Base-by-base conservation (phyloP, 495 filamentous ascomycete genomes). In the Darksidea phi region DNA sequence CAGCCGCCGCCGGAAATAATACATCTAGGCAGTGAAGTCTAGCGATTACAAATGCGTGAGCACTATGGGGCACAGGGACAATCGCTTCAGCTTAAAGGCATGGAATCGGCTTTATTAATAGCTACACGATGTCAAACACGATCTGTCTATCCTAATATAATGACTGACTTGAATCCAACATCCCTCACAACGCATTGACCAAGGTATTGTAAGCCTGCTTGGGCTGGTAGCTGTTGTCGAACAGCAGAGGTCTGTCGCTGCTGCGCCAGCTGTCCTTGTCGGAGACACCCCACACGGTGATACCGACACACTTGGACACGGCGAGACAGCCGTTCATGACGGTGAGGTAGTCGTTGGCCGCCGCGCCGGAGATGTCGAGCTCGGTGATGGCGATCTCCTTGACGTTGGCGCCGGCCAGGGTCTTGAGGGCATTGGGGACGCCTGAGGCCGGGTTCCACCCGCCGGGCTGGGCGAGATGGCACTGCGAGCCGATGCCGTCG, bases 201-300 rank as follows among this genome's bases (percentile, higher is more conserved):
- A n/a, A n/a, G n/a, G 85, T 80, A 52, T 69, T 81, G 71, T 91
- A 91, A 2, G 83, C 83, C 2, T 74, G 68, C 79, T 91, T 89
- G 58, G 82, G 76, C 64, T 77, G 74, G 70, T 81, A 89, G 74
- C 73, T 78, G 67, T 70, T 71, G 73, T 89, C 84, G 71, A 85
- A 89, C 18, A 90, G 76, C 52, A 88, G 74, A 11, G 85, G 86
- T 64, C 75, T 81, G 59, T 62, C 64, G 52, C 67, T 67, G 4
- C 84, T 76, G 47, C 87, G 79, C 88, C 88, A 91, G 21, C 73
- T 75, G 70, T 84, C 84, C 24, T 72, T 69, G 64, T 90, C 88
- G 57, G 82, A 75, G 5, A 91, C 84, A 68, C 87, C 87, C 88
- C 88, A 91, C 34, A 87, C 85, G 18, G 87, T 89, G 64, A 91